phyloP scores from a whole-genome alignment of 2,329 filamentous ascomycete species.

The Monosporascus cannonballus region DNA sequence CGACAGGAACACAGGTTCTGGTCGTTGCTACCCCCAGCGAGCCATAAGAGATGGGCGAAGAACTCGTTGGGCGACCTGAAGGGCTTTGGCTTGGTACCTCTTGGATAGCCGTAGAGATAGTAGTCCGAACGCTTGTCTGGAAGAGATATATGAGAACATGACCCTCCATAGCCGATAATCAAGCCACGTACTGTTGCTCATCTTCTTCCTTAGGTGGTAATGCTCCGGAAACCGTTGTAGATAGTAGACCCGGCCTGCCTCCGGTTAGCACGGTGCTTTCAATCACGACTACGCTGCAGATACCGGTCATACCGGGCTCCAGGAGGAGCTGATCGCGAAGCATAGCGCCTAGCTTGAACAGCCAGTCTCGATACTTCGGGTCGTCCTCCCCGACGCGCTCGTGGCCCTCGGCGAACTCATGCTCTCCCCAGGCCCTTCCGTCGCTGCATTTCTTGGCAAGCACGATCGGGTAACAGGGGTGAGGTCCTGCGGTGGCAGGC shows the following conservation, averaged over 20 bases:
- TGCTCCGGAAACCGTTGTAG: slow-evolving; percentile 5
- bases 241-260: slow-evolving; percentile 3
- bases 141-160: background rate
- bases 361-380: slow-evolving; percentile 4
- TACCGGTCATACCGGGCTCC: slow-evolving; percentile 1
- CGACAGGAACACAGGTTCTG: slow-evolving; percentile 4
- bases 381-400: slow-evolving; percentile 1
- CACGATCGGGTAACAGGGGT: background rate
- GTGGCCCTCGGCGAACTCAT: slow-evolving; percentile 2
- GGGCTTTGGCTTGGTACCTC: slow-evolving; percentile 4
- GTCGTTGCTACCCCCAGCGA: slow-evolving; percentile 5
- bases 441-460: slow-evolving; percentile 2
- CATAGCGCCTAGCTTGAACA: slow-evolving; percentile 6
- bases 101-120: slow-evolving; percentile 11
- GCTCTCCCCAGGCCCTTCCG: slow-evolving; percentile 8
- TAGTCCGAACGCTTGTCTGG: slow-evolving; percentile 4
- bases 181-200: background rate
- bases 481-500: too few relatives aligned
- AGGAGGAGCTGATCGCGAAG: slow-evolving; percentile 6
- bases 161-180: background rate
- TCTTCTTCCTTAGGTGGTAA: slow-evolving; percentile 9
- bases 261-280: background rate
- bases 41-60: slow-evolving; percentile 10
- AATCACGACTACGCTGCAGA: background rate
- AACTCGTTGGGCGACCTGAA: slow-evolving; percentile 9